Evolutionary conservation across 768 basidiomycete genomes (phyloP).

Genomic region (Coprinopsis strossmayeri): DNA sequence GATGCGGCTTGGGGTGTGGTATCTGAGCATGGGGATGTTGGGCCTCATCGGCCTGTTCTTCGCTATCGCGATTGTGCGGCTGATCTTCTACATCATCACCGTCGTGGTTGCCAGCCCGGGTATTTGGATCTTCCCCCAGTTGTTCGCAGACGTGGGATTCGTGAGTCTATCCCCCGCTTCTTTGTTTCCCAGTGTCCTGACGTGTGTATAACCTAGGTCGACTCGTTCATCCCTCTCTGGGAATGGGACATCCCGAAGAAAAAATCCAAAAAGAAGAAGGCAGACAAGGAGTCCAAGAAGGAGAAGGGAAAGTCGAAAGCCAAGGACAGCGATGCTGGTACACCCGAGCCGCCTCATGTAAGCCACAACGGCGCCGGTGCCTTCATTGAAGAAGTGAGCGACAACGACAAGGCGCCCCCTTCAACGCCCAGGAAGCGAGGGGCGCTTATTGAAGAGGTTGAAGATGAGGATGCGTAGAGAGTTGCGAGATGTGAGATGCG

Average conservation of each 20-base stretch:
- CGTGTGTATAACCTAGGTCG: constrained; percentile 59
- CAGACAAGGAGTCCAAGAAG: constrained; percentile 32
- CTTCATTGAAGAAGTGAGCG: constrained; percentile 41
- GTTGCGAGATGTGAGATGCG: background rate
- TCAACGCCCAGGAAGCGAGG: background rate
- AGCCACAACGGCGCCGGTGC: constrained; percentile 36
- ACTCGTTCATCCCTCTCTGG: constrained; percentile 95
- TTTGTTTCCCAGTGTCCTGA: background rate
- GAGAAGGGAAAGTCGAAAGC: constrained; percentile 37
- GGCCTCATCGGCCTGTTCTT: constrained; percentile 89
- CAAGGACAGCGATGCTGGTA: constrained; percentile 9
- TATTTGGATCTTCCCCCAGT: constrained; percentile 98
- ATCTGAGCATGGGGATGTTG: constrained; percentile 83
- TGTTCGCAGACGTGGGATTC: constrained; percentile 98
- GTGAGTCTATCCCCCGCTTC: constrained; percentile 45
- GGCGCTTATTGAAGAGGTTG: constrained; percentile 7
- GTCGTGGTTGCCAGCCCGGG: constrained; percentile 79
- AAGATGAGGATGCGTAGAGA: constrained; percentile 21
- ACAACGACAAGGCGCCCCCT: constrained; percentile 21
- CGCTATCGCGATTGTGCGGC: constrained; percentile 79
- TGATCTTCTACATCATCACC: constrained; percentile 94
- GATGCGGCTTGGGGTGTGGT: constrained; percentile 93
- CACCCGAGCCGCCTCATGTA: constrained; percentile 18
- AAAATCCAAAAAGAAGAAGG: constrained; percentile 67
- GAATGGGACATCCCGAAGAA: constrained; percentile 91